phyloP scores from a whole-genome alignment of 768 basidiomycete species.

The Hygrophoropsis aurantiaca region DNA sequence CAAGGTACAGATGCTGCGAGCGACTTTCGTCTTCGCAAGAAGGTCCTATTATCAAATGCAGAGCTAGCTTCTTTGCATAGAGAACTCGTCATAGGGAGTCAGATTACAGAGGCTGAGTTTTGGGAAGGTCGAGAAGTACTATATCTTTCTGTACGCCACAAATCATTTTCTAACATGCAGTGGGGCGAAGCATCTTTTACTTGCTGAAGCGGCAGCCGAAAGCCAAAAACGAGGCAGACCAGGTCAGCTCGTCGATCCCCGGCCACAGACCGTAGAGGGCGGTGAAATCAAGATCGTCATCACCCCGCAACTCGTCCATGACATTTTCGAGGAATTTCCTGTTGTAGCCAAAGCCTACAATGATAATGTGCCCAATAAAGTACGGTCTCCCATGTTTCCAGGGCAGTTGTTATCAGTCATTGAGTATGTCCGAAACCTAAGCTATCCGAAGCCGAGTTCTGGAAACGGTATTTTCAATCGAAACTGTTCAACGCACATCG shows the following conservation, averaged over 20 bases:
- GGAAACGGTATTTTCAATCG: constrained; percentile 96
- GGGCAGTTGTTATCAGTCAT: constrained; percentile 11
- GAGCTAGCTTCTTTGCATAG: constrained; percentile 81
- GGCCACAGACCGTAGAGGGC: constrained; percentile 78
- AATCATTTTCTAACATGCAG: constrained; percentile 23
- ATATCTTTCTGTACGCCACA: constrained; percentile 13
- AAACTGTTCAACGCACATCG: constrained; percentile 94
- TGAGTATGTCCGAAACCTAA: constrained; percentile 30
- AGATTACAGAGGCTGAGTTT: constrained; percentile 91
- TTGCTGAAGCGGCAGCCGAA: constrained; percentile 74
- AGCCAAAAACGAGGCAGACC: constrained; percentile 78
- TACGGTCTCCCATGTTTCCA: constrained; percentile 25
- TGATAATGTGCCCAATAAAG: constrained; percentile 90
- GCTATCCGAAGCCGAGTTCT: constrained; percentile 91
- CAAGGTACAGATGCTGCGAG: constrained; percentile 57
- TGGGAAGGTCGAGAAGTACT: constrained; percentile 94
- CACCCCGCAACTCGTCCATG: constrained; percentile 88
- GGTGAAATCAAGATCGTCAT: constrained; percentile 89
- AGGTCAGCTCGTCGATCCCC: constrained; percentile 84
- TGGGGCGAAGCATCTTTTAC: constrained; percentile 60
- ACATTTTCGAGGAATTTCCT: constrained; percentile 98
- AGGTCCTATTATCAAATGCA: constrained; percentile 74
- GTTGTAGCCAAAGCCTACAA: constrained; percentile 89
- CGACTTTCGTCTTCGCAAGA: constrained; percentile 76
- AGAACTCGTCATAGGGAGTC: constrained; percentile 81